phyloP scores from a whole-genome alignment of 2,329 filamentous ascomycete species.

The Tolypocladium amazonense region DNA sequence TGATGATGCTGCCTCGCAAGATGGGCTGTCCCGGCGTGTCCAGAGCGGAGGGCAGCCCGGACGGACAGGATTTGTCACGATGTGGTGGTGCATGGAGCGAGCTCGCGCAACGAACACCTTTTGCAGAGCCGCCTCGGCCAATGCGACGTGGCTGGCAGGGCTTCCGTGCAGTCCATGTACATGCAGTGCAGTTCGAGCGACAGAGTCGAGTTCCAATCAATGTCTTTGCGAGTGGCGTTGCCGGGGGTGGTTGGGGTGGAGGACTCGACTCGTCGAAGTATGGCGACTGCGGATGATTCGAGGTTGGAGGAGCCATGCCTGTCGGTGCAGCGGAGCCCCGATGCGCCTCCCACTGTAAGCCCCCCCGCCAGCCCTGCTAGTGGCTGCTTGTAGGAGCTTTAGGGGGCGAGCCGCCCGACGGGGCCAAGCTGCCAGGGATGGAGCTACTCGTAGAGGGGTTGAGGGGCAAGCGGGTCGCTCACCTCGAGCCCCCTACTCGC shows the following conservation, averaged over 20 bases:
- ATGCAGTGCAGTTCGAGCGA: background rate
- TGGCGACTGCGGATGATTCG: background rate
- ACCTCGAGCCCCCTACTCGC: background rate
- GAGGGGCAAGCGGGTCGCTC: background rate
- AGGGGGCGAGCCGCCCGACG: background rate
- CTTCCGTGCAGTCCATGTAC: background rate
- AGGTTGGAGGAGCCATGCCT: background rate
- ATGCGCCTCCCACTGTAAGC: background rate
- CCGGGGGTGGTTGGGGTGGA: background rate
- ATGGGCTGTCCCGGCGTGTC: background rate
- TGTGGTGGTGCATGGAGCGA: background rate
- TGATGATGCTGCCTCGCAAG: background rate
- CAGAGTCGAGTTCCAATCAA: background rate
- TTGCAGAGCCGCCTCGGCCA: background rate
- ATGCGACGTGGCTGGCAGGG: background rate
- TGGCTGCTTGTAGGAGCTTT: background rate
- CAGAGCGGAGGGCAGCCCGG: background rate
- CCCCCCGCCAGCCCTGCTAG: background rate
- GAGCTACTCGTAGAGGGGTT: slow-evolving; percentile 1
- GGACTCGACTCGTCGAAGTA: background rate
- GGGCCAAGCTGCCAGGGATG: background rate
- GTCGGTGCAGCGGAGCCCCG: background rate
- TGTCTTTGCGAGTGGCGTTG: background rate
- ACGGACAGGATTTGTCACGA: background rate
- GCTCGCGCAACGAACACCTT: background rate